Conservation (phyloP, 163 green algal genomes). For the Chlamydomonas reinhardtii region DNA sequence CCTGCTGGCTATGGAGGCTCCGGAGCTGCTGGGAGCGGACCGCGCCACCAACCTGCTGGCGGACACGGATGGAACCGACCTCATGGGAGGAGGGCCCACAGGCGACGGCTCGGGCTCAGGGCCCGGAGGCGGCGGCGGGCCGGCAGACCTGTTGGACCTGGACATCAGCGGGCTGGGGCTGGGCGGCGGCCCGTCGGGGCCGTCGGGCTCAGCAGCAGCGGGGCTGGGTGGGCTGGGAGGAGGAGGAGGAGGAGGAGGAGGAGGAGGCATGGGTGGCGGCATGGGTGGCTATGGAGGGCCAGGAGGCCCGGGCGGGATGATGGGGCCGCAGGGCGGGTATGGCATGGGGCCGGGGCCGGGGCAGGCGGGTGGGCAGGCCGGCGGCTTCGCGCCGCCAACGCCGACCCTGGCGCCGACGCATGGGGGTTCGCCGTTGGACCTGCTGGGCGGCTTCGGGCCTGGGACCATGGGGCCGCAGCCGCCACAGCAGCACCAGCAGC, state of each 20-base stretch:
- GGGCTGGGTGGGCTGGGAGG: no score
- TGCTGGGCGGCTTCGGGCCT: slow-evolving; percentile 26
- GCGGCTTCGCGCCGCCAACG: not conserved
- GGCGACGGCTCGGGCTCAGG: not conserved
- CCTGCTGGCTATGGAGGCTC: slow-evolving; percentile 29
- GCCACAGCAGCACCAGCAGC: slow-evolving; percentile 10
- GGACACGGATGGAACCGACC: slow-evolving; percentile 33
- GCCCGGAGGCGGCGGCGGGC: not conserved
- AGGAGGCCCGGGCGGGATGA: not conserved
- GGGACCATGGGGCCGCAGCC: not conserved
- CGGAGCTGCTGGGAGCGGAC: slow-evolving; percentile 41
- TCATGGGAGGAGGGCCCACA: not conserved
- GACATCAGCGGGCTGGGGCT: slow-evolving; percentile 19
- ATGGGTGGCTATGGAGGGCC: not conserved
- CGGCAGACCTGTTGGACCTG: slow-evolving; percentile 64
- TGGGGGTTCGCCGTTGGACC: slow-evolving; percentile 18
- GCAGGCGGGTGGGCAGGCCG: no score
- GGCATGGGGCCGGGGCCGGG: no score
- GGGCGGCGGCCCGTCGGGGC: not conserved
- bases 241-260: no score
- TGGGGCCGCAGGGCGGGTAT: not conserved
- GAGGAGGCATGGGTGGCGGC: no score
- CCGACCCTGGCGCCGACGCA: not conserved
- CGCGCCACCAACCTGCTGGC: slow-evolving; percentile 56
- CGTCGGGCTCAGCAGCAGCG: not conserved